Evolutionary conservation across 2,329 filamentous ascomycete genomes (phyloP), one percentile per base, ranked within the genome.

Genomic region (Epichloe bromicola): DNA sequence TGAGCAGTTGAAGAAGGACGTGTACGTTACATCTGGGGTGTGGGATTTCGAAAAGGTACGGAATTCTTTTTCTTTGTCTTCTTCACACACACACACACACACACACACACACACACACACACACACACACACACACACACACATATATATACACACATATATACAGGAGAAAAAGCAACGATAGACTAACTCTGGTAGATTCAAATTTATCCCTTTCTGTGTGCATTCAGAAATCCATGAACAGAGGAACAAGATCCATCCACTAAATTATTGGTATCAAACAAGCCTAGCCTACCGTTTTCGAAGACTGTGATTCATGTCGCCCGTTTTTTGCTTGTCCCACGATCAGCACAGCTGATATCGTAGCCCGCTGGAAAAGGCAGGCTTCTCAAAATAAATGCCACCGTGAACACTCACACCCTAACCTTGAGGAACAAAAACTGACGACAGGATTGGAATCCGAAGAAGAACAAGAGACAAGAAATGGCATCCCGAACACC

Each of bases 41-140:
- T 95, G 89, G 89, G 87, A 95, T 71, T 63, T 85, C 53, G 77
- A 82, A 37, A 85, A 85, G 59, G 79, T 79, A 30, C 3, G 26
- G 55, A 60, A 64, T 12, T 3, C 5, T 17, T 5, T 17, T 20
- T 8, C 23, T 11, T 30, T 5, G 6, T 30, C 26, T 30, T 4
- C 8, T 30, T 30, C 26, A 30, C 8, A 30, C 8, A 30, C 3
- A 30, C 8, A 30, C 26, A 30, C 7, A 1, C 7, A 30, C 7
- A 30, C 8, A 30, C 3, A 30, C 3, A 30, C 8, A 4, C 0
- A n/a, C n/a, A n/a, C n/a, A n/a, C n/a, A n/a, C n/a, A n/a, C n/a
- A n/a, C n/a, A n/a, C 26, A 30, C 8, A 30, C 8, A 30, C 3
- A 30, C 8, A 30, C 26, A 30, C 7, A 1, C 7, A 30, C 7